Evolutionary conservation across 768 basidiomycete genomes (phyloP).

Genomic region (Hypsizygus marmoreus): DNA sequence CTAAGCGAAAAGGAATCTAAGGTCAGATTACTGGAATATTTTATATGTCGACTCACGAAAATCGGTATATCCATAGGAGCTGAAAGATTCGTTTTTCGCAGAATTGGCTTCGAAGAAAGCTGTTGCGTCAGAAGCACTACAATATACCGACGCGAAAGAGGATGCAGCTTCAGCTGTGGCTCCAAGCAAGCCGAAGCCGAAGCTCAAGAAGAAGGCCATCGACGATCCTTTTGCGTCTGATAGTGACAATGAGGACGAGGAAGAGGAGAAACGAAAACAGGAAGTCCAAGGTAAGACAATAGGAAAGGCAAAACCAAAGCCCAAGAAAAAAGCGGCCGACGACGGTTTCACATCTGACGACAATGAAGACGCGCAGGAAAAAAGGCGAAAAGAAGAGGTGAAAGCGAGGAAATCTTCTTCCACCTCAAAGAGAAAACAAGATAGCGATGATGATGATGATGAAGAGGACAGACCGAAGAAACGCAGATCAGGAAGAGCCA

Average conservation of each 20-base stretch:
- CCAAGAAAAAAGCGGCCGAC: conserved; percentile 30
- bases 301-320: conserved; percentile 9
- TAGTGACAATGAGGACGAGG: conserved; percentile 28
- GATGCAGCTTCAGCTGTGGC: conserved; percentile 20
- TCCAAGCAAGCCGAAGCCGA: conserved; percentile 38
- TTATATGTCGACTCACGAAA: background rate
- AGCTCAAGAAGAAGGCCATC: conserved; percentile 48
- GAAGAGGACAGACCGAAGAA: conserved; percentile 39
- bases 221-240: conserved; percentile 67
- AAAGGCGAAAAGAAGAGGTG: conserved; percentile 6
- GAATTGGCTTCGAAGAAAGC: conserved; percentile 39
- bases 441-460: conserved; percentile 26
- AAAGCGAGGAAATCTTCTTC: background rate
- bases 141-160: background rate
- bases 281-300: conserved; percentile 4
- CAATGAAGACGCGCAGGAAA: conserved; percentile 26
- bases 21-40: conserved; percentile 31
- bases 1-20: conserved; percentile 64
- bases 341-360: conserved; percentile 62
- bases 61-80: conserved; percentile 41
- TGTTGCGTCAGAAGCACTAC: conserved; percentile 6
- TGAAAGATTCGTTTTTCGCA: conserved; percentile 65
- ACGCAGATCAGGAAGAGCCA: conserved; percentile 23
- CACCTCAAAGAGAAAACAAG: conserved; percentile 20
- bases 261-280: conserved; percentile 17